Base-by-base conservation (phyloP, 2,329 filamentous ascomycete genomes). In the Claviceps arundinis region DNA sequence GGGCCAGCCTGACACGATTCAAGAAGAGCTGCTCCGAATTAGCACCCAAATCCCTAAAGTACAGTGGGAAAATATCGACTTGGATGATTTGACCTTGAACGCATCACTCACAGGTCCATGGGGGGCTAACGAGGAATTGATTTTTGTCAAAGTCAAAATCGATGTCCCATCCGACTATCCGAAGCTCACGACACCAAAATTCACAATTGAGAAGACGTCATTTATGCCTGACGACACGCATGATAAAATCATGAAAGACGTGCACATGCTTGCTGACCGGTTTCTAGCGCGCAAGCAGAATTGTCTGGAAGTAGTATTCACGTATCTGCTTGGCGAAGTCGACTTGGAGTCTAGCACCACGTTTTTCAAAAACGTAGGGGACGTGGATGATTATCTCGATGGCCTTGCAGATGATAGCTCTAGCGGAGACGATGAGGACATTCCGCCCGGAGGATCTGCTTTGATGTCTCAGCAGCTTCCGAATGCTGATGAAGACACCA, bases 371-470 rank as follows among this genome's bases (percentile, higher is more conserved):
- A 80, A 80, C 56, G 78, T 84, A 11, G 75, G 81, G 57, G 82
- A 86, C 57, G 65, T 81, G 7, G 80, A 79, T 51, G 75, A 80
- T 60, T 73, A 75, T 47, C 61, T 78, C 5, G 77, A 76, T 54
- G 78, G 70, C 3, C 65, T 81, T 38, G 76, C 72, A 34, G 85
- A 87, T 53, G 88, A 93, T 57, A 91, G 87, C 58, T 96, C 89
- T 3, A 94, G 87, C 60, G 87, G 90, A 57, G 87, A 90, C 22
- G 87, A 89, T 41, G 72, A 72, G 46, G 72, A 75, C 24, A 75
- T 77, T 11, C 72, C 73, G 0, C 63, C 73, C 2, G 74, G 75
- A 3, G 75, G 73, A 17, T 78, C 75, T 8, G 75, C 73, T 13
- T 75, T 76, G 51, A 78, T 83, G 76, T 82, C 80, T 6, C 79